Evolutionary conservation across 441 rosid species (phyloP), one percentile per base, ranked within the genome.

Genomic region (Capsella rubella): DNA sequence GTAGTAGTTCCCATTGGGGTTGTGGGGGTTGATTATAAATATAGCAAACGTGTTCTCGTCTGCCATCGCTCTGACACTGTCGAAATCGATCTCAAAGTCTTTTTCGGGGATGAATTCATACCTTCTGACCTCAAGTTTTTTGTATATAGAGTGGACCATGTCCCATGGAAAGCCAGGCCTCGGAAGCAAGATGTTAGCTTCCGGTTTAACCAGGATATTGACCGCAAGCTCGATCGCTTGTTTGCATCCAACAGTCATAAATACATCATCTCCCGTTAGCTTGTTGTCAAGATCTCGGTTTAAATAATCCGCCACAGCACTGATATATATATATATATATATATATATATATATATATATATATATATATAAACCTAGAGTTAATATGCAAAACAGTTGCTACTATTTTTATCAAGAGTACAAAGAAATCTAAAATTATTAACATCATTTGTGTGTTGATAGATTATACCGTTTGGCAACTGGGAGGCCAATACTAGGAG

Each of bases 1-100:
- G 60, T 55, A 87, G 55, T 82, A 86, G 79, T 67, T 85, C 16
- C 97, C 93, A 68, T 81, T 79, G 51, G 88, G 93, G 73, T 84
- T 88, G 14, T 89, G 90, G 0, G 89, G 87, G 69, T 85, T 92
- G 31, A 86, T 70, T 8, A 86, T 28, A 55, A 85, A 84, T 61
- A 86, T 75, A 1, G 86, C 91, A 32, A 59, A 78, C 0, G 90
- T 91, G 46, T 82, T 87, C 52, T 85, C 76, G 13, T 82, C 86
- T 9, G 80, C 81, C 3, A 74, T 67, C 6, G 68, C 76, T 64
- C 80, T 74, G 9, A 89, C 80, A 32, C 71, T 49, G 5, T 85
- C 76, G 35, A 87, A 67, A 59, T 87, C 83, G 29, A 87, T 87
- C 79, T 84, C 90, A 81, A 78, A 86, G 16, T 82, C 79, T 25